Base-by-base conservation (phyloP, 2,329 filamentous ascomycete species). In the Trichoderma gracile region DNA sequence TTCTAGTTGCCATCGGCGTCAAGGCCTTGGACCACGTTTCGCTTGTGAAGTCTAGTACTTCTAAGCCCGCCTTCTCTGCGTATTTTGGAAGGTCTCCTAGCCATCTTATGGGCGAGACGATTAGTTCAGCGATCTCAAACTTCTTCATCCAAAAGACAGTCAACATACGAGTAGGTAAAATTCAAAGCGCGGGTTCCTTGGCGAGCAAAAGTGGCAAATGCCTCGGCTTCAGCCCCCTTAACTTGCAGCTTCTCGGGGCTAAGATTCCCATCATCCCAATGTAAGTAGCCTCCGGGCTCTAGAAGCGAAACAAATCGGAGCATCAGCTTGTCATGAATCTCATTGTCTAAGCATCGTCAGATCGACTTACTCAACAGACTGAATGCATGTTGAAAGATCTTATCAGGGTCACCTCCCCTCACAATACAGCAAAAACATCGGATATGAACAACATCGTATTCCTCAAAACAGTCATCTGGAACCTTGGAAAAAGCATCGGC, bases 371-470 rank as follows among this genome's bases (percentile, higher is more conserved):
- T 59, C 9, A 59, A 25, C 17, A 59, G 19, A 6, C 15, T 21
- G 6, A 23, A 42, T 15, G 45, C 56, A 33, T 59, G 56, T 14
- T 42, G 59, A 33, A 62, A 45, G 14, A 62, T 19, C 17, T 49
- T 21, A 3, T 40, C 59, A 5, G 50, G 43, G 19, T 62, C 46
- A 9, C 27, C 25, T 17, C 42, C 50, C 33, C n/a, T 55, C 9
- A 55, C 33, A 8, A 62, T 46, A 25, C 43, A 46, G 7, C 40
- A 19, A 19, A 53, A 63, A 30, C 54, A 40, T 42, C 64, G 30
- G 46, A 66, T 19, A 42, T 66, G 64, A 38, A 66, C 65, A 12
- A 66, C 42, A 19, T 66, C 65, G 38, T 64, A 66, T 45, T 50
- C 55, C 3, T 38, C 54, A 7, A 50, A 8, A 14, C 54, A 42